A percentile compares a stretch with the other conserved stretches of the same genome.
phyloP scores from a whole-genome alignment of 805 yeast genomes.

The Kodamaea lidongshanica region DNA sequence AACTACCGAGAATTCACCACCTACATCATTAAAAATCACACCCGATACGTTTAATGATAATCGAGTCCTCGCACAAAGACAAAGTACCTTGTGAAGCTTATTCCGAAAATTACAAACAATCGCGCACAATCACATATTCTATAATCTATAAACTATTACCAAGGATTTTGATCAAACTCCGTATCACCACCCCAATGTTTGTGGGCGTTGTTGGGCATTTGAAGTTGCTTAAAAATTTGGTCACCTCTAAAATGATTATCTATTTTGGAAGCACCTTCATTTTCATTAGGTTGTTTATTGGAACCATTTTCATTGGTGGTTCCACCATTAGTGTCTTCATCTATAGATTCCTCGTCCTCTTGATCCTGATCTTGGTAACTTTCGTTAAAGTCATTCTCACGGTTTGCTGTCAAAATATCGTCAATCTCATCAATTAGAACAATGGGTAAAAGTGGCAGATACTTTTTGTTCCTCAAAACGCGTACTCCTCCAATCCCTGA shows the following conservation, averaged over 20 bases:
- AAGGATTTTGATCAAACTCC: conserved; percentile 60
- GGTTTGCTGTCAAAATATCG: conserved; percentile 39
- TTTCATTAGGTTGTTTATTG: conserved; percentile 4
- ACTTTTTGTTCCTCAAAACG: conserved; percentile 46
- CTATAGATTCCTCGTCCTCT: conserved; percentile 21
- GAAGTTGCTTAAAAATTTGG: conserved; percentile 44
- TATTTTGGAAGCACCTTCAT: too few relatives aligned
- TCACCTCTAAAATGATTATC: conserved; percentile 37
- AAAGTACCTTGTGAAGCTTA: too few relatives aligned
- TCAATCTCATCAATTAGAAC: conserved; percentile 68
- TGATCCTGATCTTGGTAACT: conserved; percentile 23
- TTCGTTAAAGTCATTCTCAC: conserved; percentile 23
- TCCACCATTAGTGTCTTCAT: conserved; percentile 9
- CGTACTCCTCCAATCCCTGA: conserved; percentile 63
- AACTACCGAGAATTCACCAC: too few relatives aligned
- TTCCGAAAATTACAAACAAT: too few relatives aligned
- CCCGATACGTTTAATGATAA: too few relatives aligned
- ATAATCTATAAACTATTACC: too few relatives aligned
- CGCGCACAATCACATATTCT: too few relatives aligned
- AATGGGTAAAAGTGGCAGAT: conserved; percentile 68
- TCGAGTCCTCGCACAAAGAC: too few relatives aligned
- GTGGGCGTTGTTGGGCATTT: conserved; percentile 46
- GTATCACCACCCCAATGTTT: conserved; percentile 40
- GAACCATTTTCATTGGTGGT: not conserved
- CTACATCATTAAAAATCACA: too few relatives aligned